Percentiles rank a stretch among this genome's conserved stretches.
Conservation (phyloP, 441 rosid species). For the Hura crepitans region DNA sequence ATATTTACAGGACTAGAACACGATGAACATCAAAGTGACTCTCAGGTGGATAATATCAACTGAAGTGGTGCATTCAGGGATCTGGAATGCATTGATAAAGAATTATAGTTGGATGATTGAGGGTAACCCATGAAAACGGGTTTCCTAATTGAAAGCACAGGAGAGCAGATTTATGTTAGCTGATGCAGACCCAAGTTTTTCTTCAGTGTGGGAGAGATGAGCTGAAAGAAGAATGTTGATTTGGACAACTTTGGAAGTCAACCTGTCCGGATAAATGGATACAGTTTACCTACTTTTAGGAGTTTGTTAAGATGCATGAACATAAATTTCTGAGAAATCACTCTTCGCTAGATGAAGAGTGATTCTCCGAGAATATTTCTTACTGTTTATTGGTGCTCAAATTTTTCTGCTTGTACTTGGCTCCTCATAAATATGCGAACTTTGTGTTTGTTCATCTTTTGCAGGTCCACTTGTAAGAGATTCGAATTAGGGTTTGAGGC, state of each 20-base stretch:
- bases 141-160: not conserved
- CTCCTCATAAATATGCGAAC: constrained; percentile 43
- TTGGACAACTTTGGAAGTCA: too few species aligned
- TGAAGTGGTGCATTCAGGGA: constrained; percentile 20
- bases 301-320: too few species aligned
- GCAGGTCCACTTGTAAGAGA: constrained; percentile 59
- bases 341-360: not conserved
- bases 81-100: constrained; percentile 5
- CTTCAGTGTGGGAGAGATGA: not conserved
- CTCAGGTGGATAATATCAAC: constrained; percentile 19
- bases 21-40: constrained; percentile 13
- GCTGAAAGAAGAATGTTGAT: too few species aligned
- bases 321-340: too few species aligned
- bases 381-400: constrained; percentile 39
- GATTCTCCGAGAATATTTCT: not conserved
- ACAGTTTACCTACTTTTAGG: too few species aligned
- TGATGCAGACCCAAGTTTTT: constrained; percentile 20
- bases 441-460: constrained; percentile 51
- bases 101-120: not conserved
- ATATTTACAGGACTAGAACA: constrained; percentile 33
- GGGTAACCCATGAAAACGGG: not conserved
- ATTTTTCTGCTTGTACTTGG: constrained; percentile 37
- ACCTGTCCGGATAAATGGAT: too few species aligned
- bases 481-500: constrained; percentile 44
- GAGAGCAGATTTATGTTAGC: not conserved